phyloP scores from a whole-genome alignment of 2,329 filamentous ascomycete species.

The Ceratocystis diversiconidia region DNA sequence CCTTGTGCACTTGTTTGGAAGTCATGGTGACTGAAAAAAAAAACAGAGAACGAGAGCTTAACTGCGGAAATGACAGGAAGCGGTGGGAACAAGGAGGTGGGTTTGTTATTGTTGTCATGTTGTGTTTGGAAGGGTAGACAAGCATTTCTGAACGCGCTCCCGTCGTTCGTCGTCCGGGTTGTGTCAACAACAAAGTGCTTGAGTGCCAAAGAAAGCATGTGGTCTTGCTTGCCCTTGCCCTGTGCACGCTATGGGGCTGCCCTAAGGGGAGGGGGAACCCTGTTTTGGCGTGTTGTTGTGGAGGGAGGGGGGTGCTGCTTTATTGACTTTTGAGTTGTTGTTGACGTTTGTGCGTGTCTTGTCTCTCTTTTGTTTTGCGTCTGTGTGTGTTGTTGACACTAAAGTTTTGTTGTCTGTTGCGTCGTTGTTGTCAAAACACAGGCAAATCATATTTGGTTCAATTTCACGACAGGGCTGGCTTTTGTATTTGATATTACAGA shows the following conservation, averaged over 20 bases:
- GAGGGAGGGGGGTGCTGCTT: not conserved
- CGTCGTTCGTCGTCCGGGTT: not conserved
- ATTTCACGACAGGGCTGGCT: not conserved
- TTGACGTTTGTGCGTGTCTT: not conserved
- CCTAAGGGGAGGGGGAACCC: not conserved
- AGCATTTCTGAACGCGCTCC: no score
- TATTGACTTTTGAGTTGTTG: not conserved
- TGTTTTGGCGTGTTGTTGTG: not conserved
- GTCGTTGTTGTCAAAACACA: not conserved
- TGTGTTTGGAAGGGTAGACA: not conserved
- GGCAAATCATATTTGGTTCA: not conserved
- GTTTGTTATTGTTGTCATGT: not conserved
- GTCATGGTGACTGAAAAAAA: not conserved
- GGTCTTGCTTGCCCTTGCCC: not conserved
- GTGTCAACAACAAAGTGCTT: not conserved
- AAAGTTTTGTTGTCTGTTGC: not conserved
- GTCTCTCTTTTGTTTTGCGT: not conserved
- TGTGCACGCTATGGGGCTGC: not conserved
- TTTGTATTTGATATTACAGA: slow-evolving; percentile 1
- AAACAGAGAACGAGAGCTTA: not conserved
- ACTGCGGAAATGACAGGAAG: no score
- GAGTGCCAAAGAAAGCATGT: not conserved
- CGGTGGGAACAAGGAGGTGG: no score
- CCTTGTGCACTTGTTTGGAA: not conserved
- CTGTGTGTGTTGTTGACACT: not conserved